Percentiles rank a stretch among this genome's conserved stretches.
These are phyloP conservation scores for Colletotrichum theobromicola DNA, from an alignment of 2,329 filamentous ascomycete species.

Conservation along the genomic window DNA sequence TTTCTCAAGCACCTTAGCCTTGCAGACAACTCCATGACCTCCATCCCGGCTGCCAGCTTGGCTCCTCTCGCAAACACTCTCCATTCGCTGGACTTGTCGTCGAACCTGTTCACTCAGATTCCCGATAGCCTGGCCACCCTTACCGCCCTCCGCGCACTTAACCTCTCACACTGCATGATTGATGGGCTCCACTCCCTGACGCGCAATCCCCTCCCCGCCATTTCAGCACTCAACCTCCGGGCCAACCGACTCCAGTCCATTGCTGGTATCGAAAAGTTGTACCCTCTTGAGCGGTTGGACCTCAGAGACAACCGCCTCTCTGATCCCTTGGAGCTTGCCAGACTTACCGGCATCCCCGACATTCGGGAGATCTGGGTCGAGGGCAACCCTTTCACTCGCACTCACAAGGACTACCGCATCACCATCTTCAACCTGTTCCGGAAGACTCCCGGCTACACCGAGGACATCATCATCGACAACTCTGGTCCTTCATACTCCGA, in stretches of 20 bases:
- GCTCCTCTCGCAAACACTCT: slow-evolving; percentile 85
- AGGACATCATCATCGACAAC: slow-evolving; percentile 90
- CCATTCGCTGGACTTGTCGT: slow-evolving; percentile 90
- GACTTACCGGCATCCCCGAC: slow-evolving; percentile 88
- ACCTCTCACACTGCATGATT: slow-evolving; percentile 98
- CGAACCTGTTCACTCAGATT: slow-evolving; percentile 92
- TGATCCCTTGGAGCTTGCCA: slow-evolving; percentile 90
- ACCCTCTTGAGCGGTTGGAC: slow-evolving; percentile 88
- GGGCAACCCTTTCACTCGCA: slow-evolving; percentile 90
- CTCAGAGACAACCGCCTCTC: slow-evolving; percentile 87
- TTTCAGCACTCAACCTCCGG: slow-evolving; percentile 89
- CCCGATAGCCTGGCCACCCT: slow-evolving; percentile 88
- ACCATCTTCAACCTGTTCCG: slow-evolving; percentile 97
- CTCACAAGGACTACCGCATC: slow-evolving; percentile 83
- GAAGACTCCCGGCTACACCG: slow-evolving; percentile 84
- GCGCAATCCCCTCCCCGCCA: slow-evolving; percentile 86
- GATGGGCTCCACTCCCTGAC: slow-evolving; percentile 88
- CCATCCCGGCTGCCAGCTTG: slow-evolving; percentile 77
- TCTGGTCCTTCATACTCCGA: slow-evolving; percentile 84
- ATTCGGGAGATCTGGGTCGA: slow-evolving; percentile 92
- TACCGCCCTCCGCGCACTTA: slow-evolving; percentile 87
- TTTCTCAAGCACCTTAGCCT: slow-evolving; percentile 92
- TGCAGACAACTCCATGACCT: slow-evolving; percentile 88
- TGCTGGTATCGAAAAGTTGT: slow-evolving; percentile 86
- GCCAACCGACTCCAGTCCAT: slow-evolving; percentile 87